Evolutionary conservation across 495 filamentous ascomycete genomes (phyloP), one percentile per base, ranked within the genome.

Genomic region (Penicillium angulare): DNA sequence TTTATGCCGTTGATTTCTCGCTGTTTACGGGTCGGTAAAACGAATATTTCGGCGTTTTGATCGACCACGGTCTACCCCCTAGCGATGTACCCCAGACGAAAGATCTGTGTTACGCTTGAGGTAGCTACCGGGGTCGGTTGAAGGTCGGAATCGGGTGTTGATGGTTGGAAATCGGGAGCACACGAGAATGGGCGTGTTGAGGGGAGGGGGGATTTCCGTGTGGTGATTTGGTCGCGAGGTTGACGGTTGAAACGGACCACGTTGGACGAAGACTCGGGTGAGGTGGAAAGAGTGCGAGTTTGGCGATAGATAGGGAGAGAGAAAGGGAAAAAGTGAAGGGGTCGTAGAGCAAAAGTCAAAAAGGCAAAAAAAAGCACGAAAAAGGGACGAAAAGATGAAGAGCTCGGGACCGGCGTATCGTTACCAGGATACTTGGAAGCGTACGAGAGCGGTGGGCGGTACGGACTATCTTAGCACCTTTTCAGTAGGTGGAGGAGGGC

Each of bases 81-180:
- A 73, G 70, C 70, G 66, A 71, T 64, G 62, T 54, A 69, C 64
- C 63, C 61, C 69, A 71, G 68, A 71, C 59, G 55, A 60, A 34
- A 63, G 55, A 70, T 71, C 67, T 73, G 66, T 62, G 66, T 67
- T 63, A 64, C 67, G 70, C 70, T 71, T 68, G 68, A 73, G 70
- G 70, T 71, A 71, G 70, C 65, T 70, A 62, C 57, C 64, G 62
- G 64, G 64, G 60, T 63, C 60, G 54, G 47, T 12, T 7, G 31
- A 20, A 29, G 26, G 26, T 17, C 56, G 38, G 54, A 38, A 51
- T 32, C 13, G 43, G 46, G 47, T 47, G 52, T 53, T 36, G 31
- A 57, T 34, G 32, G 48, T 50, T 12, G 8, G 33, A 16, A 47
- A 55, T 42, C 36, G 43, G 49, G 43, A 58, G 52, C 52, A 31